phyloP scores from a whole-genome alignment of 306 rosid genomes.

The Cercis canadensis region DNA sequence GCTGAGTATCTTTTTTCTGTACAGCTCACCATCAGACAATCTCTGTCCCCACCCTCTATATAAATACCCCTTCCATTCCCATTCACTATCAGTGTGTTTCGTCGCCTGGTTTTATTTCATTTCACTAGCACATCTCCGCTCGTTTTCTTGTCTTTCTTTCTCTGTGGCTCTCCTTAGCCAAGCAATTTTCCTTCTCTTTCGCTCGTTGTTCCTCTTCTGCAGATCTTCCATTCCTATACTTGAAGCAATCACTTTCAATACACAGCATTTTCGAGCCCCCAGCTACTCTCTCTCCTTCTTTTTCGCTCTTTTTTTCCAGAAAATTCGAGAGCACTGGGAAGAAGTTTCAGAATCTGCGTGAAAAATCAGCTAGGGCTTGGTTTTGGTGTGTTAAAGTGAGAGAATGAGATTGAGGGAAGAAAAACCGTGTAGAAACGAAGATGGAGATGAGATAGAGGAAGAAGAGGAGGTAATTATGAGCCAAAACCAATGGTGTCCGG shows the following conservation, averaged over 20 bases:
- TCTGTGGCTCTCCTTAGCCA: background rate
- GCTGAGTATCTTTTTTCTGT: background rate
- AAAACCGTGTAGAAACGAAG: conserved; percentile 44
- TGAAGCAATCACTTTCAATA: background rate
- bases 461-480: conserved; percentile 33
- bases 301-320: background rate
- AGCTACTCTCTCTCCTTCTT: background rate
- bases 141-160: background rate
- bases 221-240: background rate
- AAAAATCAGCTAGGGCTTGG: conserved; percentile 34
- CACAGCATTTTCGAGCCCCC: background rate
- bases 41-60: background rate
- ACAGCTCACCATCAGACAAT: conserved; percentile 37
- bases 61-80: conserved; percentile 18
- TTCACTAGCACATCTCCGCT: background rate
- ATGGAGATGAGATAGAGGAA: conserved; percentile 32
- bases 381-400: background rate
- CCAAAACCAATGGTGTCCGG: conserved; percentile 46
- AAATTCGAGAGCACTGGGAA: background rate
- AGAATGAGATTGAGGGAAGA: conserved; percentile 63
- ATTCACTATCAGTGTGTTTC: background rate
- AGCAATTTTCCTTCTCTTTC: conserved; percentile 1
- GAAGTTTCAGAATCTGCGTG: background rate
- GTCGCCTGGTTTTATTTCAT: background rate
- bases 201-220: background rate